Conservation (phyloP, 345 rosid species). For the Linum lewisii region DNA sequence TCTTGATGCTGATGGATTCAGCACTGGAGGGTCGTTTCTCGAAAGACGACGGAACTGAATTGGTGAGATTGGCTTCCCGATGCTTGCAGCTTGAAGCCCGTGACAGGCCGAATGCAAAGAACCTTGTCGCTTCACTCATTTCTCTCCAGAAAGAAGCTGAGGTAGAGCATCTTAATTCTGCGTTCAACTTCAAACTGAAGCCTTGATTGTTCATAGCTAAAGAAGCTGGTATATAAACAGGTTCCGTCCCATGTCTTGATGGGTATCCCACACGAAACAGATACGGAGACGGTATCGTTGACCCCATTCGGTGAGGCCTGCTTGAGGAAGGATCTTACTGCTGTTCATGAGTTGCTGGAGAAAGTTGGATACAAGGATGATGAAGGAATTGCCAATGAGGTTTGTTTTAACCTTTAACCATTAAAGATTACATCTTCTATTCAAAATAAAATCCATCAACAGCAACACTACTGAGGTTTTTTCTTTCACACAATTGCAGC, state of each 20-base stretch:
- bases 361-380: conserved; percentile 9
- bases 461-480: neutral
- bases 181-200: neutral
- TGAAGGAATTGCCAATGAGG: conserved; percentile 10
- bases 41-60: conserved; percentile 1
- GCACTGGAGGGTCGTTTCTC: conserved; percentile 3
- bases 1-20: conserved; percentile 5
- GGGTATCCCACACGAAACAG: conserved; percentile 4
- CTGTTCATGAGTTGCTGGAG: conserved; percentile 7
- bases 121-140: neutral
- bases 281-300: neutral
- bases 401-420: neutral
- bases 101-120: neutral
- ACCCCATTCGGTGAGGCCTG: conserved; percentile 9
- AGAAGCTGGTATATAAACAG: too few species aligned
- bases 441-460: neutral
- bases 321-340: conserved; percentile 5
- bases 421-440: neutral
- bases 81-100: conserved; percentile 1
- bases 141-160: conserved; percentile 3
- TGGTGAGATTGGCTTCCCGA: conserved; percentile 6
- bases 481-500: conserved; percentile 28
- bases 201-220: too few species aligned
- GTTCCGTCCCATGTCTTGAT: conserved; percentile 6
- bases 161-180: neutral